These are phyloP conservation scores for Epichloe amarillans DNA, from an alignment of 2,329 filamentous ascomycete species.

Conservation along the genomic window DNA sequence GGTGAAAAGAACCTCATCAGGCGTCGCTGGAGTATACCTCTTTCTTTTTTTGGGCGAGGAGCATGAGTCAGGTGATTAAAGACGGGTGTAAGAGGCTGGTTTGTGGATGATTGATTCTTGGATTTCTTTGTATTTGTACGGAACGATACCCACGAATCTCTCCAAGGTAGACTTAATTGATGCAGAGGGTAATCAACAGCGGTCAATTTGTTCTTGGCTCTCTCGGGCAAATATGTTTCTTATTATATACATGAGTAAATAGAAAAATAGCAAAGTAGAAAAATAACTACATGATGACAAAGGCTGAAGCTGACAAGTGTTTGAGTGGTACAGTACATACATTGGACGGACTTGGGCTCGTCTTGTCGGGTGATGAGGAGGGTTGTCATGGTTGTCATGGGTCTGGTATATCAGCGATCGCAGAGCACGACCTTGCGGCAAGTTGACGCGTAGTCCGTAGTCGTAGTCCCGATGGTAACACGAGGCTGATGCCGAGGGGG, in stretches of 20 bases:
- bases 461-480: not conserved
- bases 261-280: too few relatives aligned
- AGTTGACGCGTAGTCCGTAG: not conserved
- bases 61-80: not conserved
- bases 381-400: too few relatives aligned
- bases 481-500: not conserved
- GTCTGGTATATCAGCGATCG: too few relatives aligned
- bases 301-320: too few relatives aligned
- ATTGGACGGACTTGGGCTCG: too few relatives aligned
- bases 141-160: conserved; percentile 7
- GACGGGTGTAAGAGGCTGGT: not conserved
- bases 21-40: conserved; percentile 1
- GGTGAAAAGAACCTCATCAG: not conserved
- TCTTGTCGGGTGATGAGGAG: too few relatives aligned
- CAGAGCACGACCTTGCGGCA: not conserved
- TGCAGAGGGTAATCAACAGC: not conserved
- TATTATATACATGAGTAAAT: too few relatives aligned
- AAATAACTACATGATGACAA: too few relatives aligned
- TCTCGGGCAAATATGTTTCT: too few relatives aligned
- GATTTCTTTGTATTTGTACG: conserved; percentile 4
- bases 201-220: too few relatives aligned
- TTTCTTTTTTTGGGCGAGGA: not conserved
- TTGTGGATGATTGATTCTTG: not conserved
- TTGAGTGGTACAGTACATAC: too few relatives aligned
- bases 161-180: not conserved